Conservation (phyloP, 129 eudicot species). For the Arctium lappa region DNA sequence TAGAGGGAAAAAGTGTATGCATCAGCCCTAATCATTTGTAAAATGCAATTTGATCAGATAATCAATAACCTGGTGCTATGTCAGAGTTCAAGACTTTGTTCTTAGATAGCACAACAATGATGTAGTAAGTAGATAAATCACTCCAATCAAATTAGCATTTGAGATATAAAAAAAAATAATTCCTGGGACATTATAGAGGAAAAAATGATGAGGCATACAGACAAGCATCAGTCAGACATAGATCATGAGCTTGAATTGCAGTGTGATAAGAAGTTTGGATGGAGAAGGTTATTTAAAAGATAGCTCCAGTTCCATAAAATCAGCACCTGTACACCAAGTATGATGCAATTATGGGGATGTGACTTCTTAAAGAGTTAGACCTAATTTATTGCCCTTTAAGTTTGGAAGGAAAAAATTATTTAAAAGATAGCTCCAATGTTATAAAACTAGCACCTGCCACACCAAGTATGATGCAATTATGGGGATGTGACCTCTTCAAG, state of each 20-base stretch:
- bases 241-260: slow-evolving; percentile 5
- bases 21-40: neutral
- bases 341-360: slow-evolving; percentile 2
- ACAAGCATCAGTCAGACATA: slow-evolving; percentile 1
- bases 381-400: neutral
- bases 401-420: neutral
- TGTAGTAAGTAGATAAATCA: neutral
- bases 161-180: neutral
- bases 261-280: slow-evolving; percentile 7
- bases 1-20: slow-evolving; percentile 1
- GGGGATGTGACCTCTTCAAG: neutral
- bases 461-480: slow-evolving; percentile 9
- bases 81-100: neutral
- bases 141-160: neutral
- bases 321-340: neutral
- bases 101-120: slow-evolving; percentile 9
- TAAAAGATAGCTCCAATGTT: neutral
- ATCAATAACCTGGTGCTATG: slow-evolving; percentile 4
- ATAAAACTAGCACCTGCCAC: neutral
- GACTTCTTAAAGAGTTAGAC: slow-evolving; percentile 6
- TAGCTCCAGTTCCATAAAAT: neutral
- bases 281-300: neutral
- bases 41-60: slow-evolving; percentile 11
- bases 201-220: slow-evolving; percentile 4
- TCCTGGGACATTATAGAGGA: slow-evolving; percentile 1